Conservation (phyloP, 2,329 filamentous ascomycete species). For the Cephalotrichum gorgonifer region DNA sequence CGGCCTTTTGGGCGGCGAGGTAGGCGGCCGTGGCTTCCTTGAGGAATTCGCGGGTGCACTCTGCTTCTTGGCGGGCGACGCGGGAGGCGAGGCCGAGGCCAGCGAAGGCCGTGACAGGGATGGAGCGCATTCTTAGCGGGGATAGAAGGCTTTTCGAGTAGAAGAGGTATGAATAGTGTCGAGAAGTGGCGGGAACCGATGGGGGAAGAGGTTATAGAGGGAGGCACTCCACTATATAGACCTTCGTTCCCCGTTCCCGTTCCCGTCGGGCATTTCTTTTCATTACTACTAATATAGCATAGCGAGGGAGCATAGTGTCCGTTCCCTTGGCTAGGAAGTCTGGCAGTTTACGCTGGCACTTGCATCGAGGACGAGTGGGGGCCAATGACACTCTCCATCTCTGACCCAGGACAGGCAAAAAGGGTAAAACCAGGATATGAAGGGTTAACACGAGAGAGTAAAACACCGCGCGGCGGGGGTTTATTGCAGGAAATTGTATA, state of each 20-base stretch:
- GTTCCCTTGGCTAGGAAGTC: too few species aligned
- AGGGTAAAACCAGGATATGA: neutral
- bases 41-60: constrained; percentile 5
- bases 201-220: too few species aligned
- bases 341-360: neutral
- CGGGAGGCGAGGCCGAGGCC: neutral
- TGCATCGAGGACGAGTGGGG: too few species aligned
- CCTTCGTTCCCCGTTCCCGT: too few species aligned
- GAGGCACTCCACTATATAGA: too few species aligned
- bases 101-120: neutral
- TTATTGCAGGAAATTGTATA: neutral
- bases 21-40: constrained; percentile 8
- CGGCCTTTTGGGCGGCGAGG: constrained; percentile 13
- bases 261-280: too few species aligned
- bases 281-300: too few species aligned
- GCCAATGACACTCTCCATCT: neutral
- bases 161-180: neutral
- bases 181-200: neutral
- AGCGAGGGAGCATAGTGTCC: too few species aligned
- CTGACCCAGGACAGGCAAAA: neutral
- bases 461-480: neutral
- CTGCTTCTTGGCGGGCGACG: neutral
- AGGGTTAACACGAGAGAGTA: neutral
- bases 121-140: neutral
- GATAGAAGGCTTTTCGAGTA: neutral